Evolutionary conservation across 2,329 filamentous ascomycete genomes (phyloP).

Genomic region (Pseudocercospora fuligena): DNA sequence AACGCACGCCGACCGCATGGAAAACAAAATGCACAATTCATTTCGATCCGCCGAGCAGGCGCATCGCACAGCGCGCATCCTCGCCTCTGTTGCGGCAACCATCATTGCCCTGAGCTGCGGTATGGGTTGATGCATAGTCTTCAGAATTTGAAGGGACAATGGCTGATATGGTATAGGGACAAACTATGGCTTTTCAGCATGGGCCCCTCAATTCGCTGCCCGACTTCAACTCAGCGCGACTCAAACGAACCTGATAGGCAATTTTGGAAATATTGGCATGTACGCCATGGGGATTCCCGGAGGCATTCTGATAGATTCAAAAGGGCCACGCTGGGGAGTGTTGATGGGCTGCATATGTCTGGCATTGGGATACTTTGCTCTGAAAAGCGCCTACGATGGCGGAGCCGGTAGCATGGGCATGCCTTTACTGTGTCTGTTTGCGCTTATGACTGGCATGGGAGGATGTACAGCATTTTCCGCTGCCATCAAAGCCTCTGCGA

Average conservation of each 20-base stretch:
- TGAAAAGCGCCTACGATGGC: slow-evolving; percentile 76
- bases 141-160: slow-evolving; percentile 54
- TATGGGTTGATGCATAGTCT: slow-evolving; percentile 65
- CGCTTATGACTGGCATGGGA: slow-evolving; percentile 83
- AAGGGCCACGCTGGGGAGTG: slow-evolving; percentile 79
- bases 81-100: slow-evolving; percentile 85
- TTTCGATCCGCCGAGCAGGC: slow-evolving; percentile 47
- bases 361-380: slow-evolving; percentile 80
- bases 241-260: slow-evolving; percentile 81
- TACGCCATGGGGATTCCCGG: slow-evolving; percentile 88
- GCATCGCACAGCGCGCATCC: slow-evolving; percentile 68
- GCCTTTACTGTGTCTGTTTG: slow-evolving; percentile 74
- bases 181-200: slow-evolving; percentile 97
- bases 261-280: slow-evolving; percentile 90
- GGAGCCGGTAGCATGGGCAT: slow-evolving; percentile 64
- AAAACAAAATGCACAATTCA: background rate
- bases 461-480: slow-evolving; percentile 91
- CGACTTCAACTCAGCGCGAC: slow-evolving; percentile 87
- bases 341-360: slow-evolving; percentile 75
- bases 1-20: background rate
- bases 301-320: slow-evolving; percentile 82
- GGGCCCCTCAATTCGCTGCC: slow-evolving; percentile 93
- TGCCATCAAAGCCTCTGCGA: slow-evolving; percentile 79
- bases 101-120: slow-evolving; percentile 86
- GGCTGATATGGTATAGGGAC: slow-evolving; percentile 68